phyloP scores from a whole-genome alignment of 257 asterid species.

The Paraleonurus japonicus region DNA sequence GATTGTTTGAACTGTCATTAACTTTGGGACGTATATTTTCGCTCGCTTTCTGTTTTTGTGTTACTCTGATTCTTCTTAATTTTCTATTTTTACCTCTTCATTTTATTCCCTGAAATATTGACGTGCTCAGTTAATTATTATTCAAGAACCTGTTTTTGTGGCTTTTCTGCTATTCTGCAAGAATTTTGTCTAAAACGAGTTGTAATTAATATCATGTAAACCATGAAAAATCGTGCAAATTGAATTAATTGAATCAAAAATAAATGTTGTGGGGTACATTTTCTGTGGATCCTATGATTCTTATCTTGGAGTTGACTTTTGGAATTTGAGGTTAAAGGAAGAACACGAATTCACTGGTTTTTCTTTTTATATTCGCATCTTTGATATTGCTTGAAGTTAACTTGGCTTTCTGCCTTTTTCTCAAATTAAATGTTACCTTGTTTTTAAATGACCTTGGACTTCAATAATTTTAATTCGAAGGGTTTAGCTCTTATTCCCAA shows the following conservation, averaged over 20 bases:
- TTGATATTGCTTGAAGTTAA: neutral
- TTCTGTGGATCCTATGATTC: neutral
- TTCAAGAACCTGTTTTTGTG: neutral
- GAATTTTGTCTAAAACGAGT: neutral
- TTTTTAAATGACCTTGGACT: too few species aligned
- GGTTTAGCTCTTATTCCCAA: neutral
- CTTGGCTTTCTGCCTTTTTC: neutral
- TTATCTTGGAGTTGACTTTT: neutral
- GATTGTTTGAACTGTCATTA: conserved; percentile 3
- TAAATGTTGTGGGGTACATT: too few species aligned
- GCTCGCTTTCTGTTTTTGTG: neutral
- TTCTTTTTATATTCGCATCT: neutral
- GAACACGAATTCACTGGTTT: neutral
- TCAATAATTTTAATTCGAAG: neutral
- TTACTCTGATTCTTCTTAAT: neutral
- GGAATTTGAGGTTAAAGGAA: too few species aligned
- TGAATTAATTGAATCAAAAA: neutral
- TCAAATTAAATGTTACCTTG: too few species aligned
- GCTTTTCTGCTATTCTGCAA: neutral
- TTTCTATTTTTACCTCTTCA: neutral
- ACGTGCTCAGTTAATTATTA: neutral
- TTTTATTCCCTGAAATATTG: neutral
- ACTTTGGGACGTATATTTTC: neutral
- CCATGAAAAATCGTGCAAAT: neutral
- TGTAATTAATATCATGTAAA: neutral